phyloP scores from a whole-genome alignment of 1,139 yeast species.

The Sugiyamaella pinicola region DNA sequence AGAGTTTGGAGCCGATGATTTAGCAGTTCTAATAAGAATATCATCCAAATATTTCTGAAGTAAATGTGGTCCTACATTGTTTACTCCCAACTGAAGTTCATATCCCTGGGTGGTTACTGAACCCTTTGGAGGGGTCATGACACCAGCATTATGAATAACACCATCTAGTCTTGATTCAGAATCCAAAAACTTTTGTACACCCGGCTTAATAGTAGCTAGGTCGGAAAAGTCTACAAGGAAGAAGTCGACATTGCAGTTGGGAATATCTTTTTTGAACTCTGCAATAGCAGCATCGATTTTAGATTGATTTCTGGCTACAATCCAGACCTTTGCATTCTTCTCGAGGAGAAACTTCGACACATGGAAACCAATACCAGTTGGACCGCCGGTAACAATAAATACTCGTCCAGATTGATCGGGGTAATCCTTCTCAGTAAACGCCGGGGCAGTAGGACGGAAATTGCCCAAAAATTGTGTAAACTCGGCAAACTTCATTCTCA shows the following conservation, averaged over 20 bases:
- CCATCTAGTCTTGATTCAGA: conserved; percentile 37
- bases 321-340: conserved; percentile 50
- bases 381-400: conserved; percentile 52
- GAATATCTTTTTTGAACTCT: conserved; percentile 36
- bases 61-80: conserved; percentile 54
- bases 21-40: conserved; percentile 44
- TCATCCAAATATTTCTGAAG: conserved; percentile 52
- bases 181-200: conserved; percentile 42
- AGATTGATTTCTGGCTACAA: conserved; percentile 46
- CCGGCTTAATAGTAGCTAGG: conserved; percentile 49
- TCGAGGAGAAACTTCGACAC: conserved; percentile 45
- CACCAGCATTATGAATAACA: conserved; percentile 47
- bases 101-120: conserved; percentile 50
- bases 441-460: conserved; percentile 31
- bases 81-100: conserved; percentile 55
- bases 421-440: conserved; percentile 45
- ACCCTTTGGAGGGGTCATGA: conserved; percentile 50
- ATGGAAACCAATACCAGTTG: conserved; percentile 52
- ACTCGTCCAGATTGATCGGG: conserved; percentile 50
- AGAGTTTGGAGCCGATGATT: conserved; percentile 26
- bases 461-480: conserved; percentile 6
- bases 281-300: conserved; percentile 46
- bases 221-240: conserved; percentile 49
- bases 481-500: conserved; percentile 10
- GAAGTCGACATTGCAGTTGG: conserved; percentile 32